phyloP scores from a whole-genome alignment of 208 protist genomes.

The Spongospora subterranea region DNA sequence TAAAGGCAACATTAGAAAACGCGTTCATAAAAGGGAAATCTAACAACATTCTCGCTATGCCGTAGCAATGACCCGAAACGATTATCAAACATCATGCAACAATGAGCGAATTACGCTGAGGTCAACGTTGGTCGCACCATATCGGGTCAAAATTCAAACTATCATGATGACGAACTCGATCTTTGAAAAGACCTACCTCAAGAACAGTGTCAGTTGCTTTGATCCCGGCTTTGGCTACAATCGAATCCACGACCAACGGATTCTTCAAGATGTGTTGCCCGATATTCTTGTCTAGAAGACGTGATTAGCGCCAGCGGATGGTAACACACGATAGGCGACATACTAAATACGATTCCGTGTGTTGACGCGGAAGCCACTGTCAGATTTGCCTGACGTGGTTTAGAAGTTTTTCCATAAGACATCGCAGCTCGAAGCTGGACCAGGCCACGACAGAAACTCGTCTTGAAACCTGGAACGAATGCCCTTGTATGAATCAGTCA shows the following conservation, averaged over 20 bases:
- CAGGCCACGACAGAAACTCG: no score
- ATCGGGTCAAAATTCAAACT: no score
- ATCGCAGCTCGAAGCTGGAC: no score
- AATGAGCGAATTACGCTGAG: no score
- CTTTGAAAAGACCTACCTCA: background rate
- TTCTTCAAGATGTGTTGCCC: slow-evolving; percentile 69
- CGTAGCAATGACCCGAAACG: no score
- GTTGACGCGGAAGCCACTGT: background rate
- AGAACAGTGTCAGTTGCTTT: slow-evolving; percentile 63
- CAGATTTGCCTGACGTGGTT: background rate
- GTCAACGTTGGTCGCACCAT: no score
- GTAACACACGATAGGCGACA: background rate
- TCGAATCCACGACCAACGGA: slow-evolving; percentile 63
- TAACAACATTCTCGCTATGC: no score
- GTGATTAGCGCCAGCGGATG: background rate
- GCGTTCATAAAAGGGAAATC: no score
- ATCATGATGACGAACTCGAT: background rate
- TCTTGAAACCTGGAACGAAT: no score
- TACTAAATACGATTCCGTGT: slow-evolving; percentile 46
- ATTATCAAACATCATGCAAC: no score
- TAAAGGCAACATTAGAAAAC: no score
- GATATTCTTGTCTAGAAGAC: slow-evolving; percentile 59
- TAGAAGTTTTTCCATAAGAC: background rate
- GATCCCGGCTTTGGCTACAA: slow-evolving; percentile 63
- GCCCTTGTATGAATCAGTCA: no score